A percentile compares a stretch with the other conserved stretches of the same genome.
These are phyloP conservation scores for Coemansia sp. DNA, from an alignment of 371 early-diverging fungal species.

Conservation along the genomic window DNA sequence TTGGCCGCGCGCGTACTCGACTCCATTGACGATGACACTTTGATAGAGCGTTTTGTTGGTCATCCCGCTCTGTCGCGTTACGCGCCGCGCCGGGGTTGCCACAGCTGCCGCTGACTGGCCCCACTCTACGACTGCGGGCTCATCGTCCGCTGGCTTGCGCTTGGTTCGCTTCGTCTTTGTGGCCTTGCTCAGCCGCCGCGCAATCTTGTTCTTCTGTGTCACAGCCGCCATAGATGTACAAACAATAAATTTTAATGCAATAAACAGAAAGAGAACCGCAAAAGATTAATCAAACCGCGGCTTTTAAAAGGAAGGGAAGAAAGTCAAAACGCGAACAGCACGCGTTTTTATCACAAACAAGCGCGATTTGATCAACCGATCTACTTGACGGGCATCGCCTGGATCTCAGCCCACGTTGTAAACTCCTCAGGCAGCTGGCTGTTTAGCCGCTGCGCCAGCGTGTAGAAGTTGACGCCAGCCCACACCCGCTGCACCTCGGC, in stretches of 20 bases:
- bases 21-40: conserved; percentile 30
- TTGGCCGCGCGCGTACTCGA: conserved; percentile 33
- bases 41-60: conserved; percentile 37
- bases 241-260: background rate
- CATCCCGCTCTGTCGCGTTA: conserved; percentile 45
- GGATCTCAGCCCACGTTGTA: conserved; percentile 23
- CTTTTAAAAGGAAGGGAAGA: too few species aligned
- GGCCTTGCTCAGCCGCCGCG: conserved; percentile 31
- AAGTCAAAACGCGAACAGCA: too few species aligned
- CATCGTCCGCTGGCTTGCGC: background rate
- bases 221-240: conserved; percentile 5
- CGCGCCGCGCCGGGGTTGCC: conserved; percentile 29
- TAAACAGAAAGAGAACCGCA: background rate
- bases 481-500: conserved; percentile 14
- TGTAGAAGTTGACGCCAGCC: conserved; percentile 28
- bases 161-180: conserved; percentile 7
- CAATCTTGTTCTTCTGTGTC: conserved; percentile 22
- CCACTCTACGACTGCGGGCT: conserved; percentile 31
- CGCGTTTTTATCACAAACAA: too few species aligned
- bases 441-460: conserved; percentile 34
- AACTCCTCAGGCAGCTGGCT: conserved; percentile 32
- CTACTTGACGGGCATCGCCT: conserved; percentile 7
- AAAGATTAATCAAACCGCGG: background rate
- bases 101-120: conserved; percentile 15
- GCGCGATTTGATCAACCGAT: too few species aligned